Conservation (phyloP, 2,329 filamentous ascomycete genomes). For the Monilinia laxa region DNA sequence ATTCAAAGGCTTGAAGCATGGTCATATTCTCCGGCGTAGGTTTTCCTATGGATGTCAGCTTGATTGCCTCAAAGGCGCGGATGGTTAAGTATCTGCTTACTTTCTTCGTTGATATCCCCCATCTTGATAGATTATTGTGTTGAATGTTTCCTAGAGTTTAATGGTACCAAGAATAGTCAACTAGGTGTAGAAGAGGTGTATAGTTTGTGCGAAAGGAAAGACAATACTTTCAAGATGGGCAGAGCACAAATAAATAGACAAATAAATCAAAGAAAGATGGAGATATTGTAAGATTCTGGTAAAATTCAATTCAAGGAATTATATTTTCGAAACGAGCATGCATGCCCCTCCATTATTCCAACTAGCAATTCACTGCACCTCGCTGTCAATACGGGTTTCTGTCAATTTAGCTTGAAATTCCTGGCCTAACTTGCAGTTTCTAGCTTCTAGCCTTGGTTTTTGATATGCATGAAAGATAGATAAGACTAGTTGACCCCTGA, state of each 20-base stretch:
- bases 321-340: neutral
- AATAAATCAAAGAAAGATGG: neutral
- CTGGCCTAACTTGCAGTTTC: neutral
- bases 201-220: neutral
- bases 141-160: neutral
- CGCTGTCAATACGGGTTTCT: neutral
- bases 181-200: neutral
- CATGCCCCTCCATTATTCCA: constrained; percentile 11
- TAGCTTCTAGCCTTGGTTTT: neutral
- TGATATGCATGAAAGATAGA: neutral
- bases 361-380: constrained; percentile 10
- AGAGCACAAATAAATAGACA: neutral
- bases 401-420: no score
- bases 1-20: constrained; percentile 71
- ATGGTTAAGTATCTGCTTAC: neutral
- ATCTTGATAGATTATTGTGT: constrained; percentile 13
- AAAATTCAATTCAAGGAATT: neutral
- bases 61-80: neutral
- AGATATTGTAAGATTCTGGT: neutral
- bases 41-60: constrained; percentile 26
- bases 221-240: neutral
- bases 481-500: constrained; percentile 1
- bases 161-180: neutral
- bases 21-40: constrained; percentile 50
- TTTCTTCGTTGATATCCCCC: constrained; percentile 16